Evolutionary conservation across 805 yeast species (phyloP), one percentile per base, ranked within the genome.

Genomic region (Candida incommunis): DNA sequence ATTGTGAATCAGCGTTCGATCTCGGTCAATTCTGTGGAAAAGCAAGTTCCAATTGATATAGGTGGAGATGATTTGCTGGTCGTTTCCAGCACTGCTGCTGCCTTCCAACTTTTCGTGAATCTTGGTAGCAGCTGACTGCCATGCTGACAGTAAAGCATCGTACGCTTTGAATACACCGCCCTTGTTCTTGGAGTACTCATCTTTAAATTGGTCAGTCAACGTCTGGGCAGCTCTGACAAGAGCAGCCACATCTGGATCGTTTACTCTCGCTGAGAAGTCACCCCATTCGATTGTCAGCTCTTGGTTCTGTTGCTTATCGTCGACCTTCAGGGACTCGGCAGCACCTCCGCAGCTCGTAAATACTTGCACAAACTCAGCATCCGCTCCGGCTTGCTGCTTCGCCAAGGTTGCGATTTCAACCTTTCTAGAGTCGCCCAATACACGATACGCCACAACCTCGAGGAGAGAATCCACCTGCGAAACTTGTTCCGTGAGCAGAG

Each of bases 21-120:
- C 96, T 64, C 97, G 78, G 58, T 77, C 74, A 43, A 86, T 72
- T 49, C 84, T 75, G 26, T 81, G 71, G 46, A 82, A 66, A 41
- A 82, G 63, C 49, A 75, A 65, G 53, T 77, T 74, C 65, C 82
- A 90, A 54, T 75, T 77, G 54, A 87, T 74, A 61, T 72, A 90
- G 0, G 96, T 82, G 46, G 76, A 65, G 40, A 87, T 62, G 50
- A 90, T 78, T 55, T 87, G 84, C 42, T 74, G 74, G 45, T 71
- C 75, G 43, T 74, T 77, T 34, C 61, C 66, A 42, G 46, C 18
- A 42, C 43, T 3, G 42, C 46, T 22, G 41, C 23, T 4, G 29
- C 55, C 46, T 25, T 57, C 58, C 42, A 80, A 68, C 52, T 74
- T 78, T 15, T 64, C 65, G 44, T 66, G 66, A 54, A 84, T 90